Percentiles rank a stretch among this genome's conserved stretches.
These are phyloP conservation scores for Stagonosporopsis chrysanthemi DNA, from an alignment of 2,329 filamentous ascomycete genomes.

Conservation along the genomic window DNA sequence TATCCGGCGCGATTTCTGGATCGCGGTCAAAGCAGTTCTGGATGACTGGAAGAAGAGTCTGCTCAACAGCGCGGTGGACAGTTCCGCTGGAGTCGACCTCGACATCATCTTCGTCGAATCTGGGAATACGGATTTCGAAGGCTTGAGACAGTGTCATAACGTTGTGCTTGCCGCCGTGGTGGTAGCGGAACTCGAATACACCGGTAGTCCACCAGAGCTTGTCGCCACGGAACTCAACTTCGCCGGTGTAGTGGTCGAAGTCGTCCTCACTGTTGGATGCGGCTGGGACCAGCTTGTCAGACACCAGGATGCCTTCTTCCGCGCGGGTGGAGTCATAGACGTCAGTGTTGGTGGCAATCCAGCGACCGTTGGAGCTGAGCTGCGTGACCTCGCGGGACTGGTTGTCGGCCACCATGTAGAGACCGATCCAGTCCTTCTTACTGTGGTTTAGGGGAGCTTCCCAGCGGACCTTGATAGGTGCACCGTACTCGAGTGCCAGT, in stretches of 20 bases:
- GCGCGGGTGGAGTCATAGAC: slow-evolving; percentile 77
- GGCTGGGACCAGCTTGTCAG: slow-evolving; percentile 66
- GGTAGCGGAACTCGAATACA: slow-evolving; percentile 95
- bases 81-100: slow-evolving; percentile 66
- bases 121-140: slow-evolving; percentile 85
- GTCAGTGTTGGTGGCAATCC: slow-evolving; percentile 81
- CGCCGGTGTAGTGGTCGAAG: slow-evolving; percentile 73
- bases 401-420: slow-evolving; percentile 97
- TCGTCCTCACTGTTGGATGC: slow-evolving; percentile 55
- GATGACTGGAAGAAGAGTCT: slow-evolving; percentile 79
- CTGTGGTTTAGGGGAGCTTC: slow-evolving; percentile 85
- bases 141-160: slow-evolving; percentile 94
- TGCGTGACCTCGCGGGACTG: slow-evolving; percentile 83
- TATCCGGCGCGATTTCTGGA: slow-evolving; percentile 85
- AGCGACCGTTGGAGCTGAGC: slow-evolving; percentile 85
- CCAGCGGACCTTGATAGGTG: slow-evolving; percentile 90
- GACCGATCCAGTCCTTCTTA: slow-evolving; percentile 92
- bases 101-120: slow-evolving; percentile 78
- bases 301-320: slow-evolving; percentile 77
- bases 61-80: slow-evolving; percentile 75
- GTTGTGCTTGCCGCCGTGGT: slow-evolving; percentile 90
- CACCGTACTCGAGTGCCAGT: slow-evolving; percentile 84
- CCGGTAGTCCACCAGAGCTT: slow-evolving; percentile 98
- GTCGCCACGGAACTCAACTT: slow-evolving; percentile 88
- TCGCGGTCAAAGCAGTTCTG: slow-evolving; percentile 93